Base-by-base conservation (phyloP, 805 yeast species). In the Lachancea sp. region DNA sequence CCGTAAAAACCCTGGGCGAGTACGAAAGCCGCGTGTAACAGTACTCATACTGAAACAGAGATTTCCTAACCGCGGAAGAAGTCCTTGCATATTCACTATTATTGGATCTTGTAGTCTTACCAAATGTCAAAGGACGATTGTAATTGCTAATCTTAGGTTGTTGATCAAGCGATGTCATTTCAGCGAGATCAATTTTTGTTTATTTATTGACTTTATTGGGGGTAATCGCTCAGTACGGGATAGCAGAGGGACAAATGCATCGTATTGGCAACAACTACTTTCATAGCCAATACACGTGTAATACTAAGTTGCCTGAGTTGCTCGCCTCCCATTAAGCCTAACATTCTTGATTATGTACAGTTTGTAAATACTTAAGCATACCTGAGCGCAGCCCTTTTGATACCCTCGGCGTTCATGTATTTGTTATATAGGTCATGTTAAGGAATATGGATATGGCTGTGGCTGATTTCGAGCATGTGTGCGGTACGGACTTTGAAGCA, bases 291-390 rank as follows among this genome's bases (percentile, higher is more conserved):
- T n/a, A n/a, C n/a, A n/a, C n/a, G n/a, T n/a, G n/a, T n/a, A n/a
- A n/a, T n/a, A n/a, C n/a, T n/a, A n/a, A n/a, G n/a, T n/a, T n/a
- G n/a, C n/a, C n/a, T n/a, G n/a, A n/a, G n/a, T n/a, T n/a, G n/a
- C n/a, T n/a, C n/a, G n/a, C n/a, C n/a, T n/a, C n/a, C n/a, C n/a
- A n/a, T n/a, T n/a, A n/a, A n/a, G n/a, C n/a, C n/a, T n/a, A n/a
- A n/a, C n/a, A n/a, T n/a, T n/a, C n/a, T 26, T 30, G 34, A 30
- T 13, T 30, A 30, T 30, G n/a, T 30, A 30, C 34, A 30, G 22
- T 30, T 18, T 17, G 9, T 18, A 30, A 30, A 30, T 22, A 30
- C 34, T 17, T 19, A 11, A 21, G 23, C 8, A n/a, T 30, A 8
- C 20, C 13, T 30, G 13, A 18, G 18, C 34, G 22, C 34, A 30